Evolutionary conservation across 2,329 filamentous ascomycete genomes (phyloP).

Genomic region (Epicoccum nigrum): DNA sequence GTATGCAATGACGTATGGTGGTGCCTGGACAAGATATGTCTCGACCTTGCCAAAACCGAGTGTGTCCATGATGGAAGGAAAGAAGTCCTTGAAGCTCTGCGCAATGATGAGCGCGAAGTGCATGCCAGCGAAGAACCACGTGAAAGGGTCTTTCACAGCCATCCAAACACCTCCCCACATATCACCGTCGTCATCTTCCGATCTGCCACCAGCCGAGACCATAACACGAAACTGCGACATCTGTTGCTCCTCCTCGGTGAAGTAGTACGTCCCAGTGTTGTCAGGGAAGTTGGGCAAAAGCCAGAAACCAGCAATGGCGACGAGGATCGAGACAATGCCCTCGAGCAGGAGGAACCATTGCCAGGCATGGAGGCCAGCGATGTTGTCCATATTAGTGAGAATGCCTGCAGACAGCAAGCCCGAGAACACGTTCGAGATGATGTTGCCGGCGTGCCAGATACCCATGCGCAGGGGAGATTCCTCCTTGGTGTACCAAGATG

Average conservation of each 20-base stretch:
- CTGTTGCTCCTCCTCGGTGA: slow-evolving; percentile 9
- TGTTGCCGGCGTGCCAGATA: slow-evolving; percentile 55
- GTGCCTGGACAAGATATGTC: slow-evolving; percentile 52
- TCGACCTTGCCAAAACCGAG: slow-evolving; percentile 20
- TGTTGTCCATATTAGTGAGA: slow-evolving; percentile 52
- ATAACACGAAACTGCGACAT: slow-evolving; percentile 46
- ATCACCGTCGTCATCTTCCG: slow-evolving; percentile 49
- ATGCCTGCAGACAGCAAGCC: slow-evolving; percentile 55
- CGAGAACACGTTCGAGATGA: slow-evolving; percentile 54
- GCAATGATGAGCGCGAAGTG: slow-evolving; percentile 43
- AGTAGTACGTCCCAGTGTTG: slow-evolving; percentile 13
- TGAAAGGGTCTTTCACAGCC: slow-evolving; percentile 46
- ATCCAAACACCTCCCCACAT: slow-evolving; percentile 44
- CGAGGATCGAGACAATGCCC: slow-evolving; percentile 58
- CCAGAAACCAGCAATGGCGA: slow-evolving; percentile 41
- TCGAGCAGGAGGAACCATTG: slow-evolving; percentile 61
- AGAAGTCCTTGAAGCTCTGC: slow-evolving; percentile 52
- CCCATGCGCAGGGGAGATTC: slow-evolving; percentile 55
- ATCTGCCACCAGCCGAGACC: slow-evolving; percentile 30
- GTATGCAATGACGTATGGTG: slow-evolving; percentile 46
- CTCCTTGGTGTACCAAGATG: slow-evolving; percentile 56
- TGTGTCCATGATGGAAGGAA: slow-evolving; percentile 33
- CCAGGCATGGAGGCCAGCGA: slow-evolving; percentile 44
- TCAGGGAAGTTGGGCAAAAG: slow-evolving; percentile 24
- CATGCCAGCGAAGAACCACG: slow-evolving; percentile 48